phyloP scores from a whole-genome alignment of 805 yeast genomes.

The Wickerhamomyces hampshirensis region DNA sequence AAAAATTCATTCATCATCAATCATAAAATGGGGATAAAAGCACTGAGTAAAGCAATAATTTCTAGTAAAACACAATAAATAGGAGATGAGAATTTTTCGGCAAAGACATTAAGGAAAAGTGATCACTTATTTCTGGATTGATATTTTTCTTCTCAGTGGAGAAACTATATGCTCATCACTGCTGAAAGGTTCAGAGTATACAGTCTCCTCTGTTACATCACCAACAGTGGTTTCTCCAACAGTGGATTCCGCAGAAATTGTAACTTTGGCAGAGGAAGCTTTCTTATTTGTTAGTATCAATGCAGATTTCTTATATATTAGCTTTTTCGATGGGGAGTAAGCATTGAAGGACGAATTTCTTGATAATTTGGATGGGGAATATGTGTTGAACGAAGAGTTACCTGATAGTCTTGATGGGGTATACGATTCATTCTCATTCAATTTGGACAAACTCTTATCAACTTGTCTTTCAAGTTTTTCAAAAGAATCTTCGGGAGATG shows the following conservation, averaged over 20 bases:
- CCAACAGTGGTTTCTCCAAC: conserved; percentile 15
- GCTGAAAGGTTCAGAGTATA: conserved; percentile 17
- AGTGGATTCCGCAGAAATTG: not conserved
- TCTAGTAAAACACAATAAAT: too few relatives aligned
- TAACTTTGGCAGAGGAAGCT: not conserved
- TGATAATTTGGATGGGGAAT: conserved; percentile 6
- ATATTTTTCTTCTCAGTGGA: conserved; percentile 5
- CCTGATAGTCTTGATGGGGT: conserved; percentile 1
- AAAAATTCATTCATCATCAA: not conserved
- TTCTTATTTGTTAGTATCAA: conserved; percentile 12
- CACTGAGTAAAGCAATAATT: too few relatives aligned
- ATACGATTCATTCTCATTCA: conserved; percentile 5
- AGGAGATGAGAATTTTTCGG: too few relatives aligned
- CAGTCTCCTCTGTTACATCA: conserved; percentile 20
- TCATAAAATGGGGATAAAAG: too few relatives aligned
- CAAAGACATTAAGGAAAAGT: too few relatives aligned
- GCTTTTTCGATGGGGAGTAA: conserved; percentile 14
- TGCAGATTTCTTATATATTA: conserved; percentile 14
- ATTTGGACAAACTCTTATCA: conserved; percentile 9
- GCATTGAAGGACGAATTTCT: conserved; percentile 1
- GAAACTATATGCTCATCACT: conserved; percentile 7
- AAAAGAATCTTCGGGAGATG: conserved; percentile 20
- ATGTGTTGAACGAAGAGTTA: conserved; percentile 3
- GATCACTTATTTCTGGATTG: too few relatives aligned
- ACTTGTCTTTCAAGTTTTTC: conserved; percentile 17